phyloP scores from a whole-genome alignment of 208 protist genomes.

The Crithidia thermophila region DNA sequence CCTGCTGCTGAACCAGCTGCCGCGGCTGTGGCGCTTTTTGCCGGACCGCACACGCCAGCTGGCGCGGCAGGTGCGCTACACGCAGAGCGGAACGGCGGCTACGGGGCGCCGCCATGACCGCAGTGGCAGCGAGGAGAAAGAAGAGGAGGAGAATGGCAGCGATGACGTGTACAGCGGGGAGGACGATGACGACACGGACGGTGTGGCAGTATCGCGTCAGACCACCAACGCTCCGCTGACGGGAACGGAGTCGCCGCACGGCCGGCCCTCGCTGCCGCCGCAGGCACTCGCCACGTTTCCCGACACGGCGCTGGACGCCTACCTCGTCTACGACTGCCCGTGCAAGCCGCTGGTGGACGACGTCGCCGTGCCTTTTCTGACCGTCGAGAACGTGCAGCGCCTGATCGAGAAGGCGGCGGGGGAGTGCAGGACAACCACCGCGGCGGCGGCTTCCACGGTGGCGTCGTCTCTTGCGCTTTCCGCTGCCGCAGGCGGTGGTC shows the following conservation, averaged over 20 bases:
- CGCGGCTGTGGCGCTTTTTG: conserved; percentile 43
- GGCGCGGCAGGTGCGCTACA: conserved; percentile 13
- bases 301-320: conserved; percentile 26
- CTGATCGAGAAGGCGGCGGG: conserved; percentile 14
- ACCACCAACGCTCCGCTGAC: background rate
- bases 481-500: too few relatives aligned
- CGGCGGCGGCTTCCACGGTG: too few relatives aligned
- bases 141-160: too few relatives aligned
- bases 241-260: background rate
- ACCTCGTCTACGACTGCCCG: conserved; percentile 24
- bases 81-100: background rate
- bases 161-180: too few relatives aligned
- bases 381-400: conserved; percentile 16
- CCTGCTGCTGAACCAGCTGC: conserved; percentile 49
- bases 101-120: too few relatives aligned
- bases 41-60: conserved; percentile 21
- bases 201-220: too few relatives aligned
- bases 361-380: conserved; percentile 23
- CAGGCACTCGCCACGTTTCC: background rate
- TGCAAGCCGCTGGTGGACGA: background rate
- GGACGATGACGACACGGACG: too few relatives aligned
- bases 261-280: background rate
- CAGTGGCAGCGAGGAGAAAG: too few relatives aligned
- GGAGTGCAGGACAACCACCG: background rate
- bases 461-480: too few relatives aligned